These are phyloP conservation scores for Penicillium sp. DNA, from an alignment of 2,329 filamentous ascomycete genomes.

Conservation along the genomic window DNA sequence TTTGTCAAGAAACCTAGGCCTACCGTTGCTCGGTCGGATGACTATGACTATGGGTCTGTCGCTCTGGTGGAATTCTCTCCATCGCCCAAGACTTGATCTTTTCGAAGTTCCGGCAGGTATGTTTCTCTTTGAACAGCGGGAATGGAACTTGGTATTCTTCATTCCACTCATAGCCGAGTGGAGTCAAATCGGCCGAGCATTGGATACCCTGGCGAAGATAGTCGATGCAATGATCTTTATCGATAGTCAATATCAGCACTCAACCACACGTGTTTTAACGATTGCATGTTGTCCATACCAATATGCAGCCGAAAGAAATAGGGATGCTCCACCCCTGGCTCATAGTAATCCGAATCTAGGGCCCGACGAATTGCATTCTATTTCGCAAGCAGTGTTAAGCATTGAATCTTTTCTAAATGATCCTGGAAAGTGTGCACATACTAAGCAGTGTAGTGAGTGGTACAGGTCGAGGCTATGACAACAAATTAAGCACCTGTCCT, in stretches of 20 bases:
- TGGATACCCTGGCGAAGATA: constrained; percentile 4
- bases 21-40: not conserved
- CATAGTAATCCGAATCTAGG: constrained; percentile 1
- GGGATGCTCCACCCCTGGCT: not conserved
- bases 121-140: constrained; percentile 4
- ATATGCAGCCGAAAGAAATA: constrained; percentile 5
- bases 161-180: constrained; percentile 6
- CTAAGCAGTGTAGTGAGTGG: not conserved
- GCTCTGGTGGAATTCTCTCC: not conserved
- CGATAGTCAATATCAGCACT: not conserved
- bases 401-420: not conserved
- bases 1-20: not conserved
- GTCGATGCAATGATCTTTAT: constrained; percentile 2
- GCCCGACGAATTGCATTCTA: constrained; percentile 3
- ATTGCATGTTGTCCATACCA: not conserved
- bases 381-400: not conserved
- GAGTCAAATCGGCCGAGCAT: not conserved
- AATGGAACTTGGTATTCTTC: constrained; percentile 5
- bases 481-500: not conserved
- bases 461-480: not conserved
- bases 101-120: constrained; percentile 2
- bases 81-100: constrained; percentile 3
- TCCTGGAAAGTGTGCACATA: not conserved
- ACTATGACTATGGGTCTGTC: not conserved
- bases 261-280: not conserved